Base-by-base conservation (phyloP, 257 asterid species). In the Eustoma russellianum region DNA sequence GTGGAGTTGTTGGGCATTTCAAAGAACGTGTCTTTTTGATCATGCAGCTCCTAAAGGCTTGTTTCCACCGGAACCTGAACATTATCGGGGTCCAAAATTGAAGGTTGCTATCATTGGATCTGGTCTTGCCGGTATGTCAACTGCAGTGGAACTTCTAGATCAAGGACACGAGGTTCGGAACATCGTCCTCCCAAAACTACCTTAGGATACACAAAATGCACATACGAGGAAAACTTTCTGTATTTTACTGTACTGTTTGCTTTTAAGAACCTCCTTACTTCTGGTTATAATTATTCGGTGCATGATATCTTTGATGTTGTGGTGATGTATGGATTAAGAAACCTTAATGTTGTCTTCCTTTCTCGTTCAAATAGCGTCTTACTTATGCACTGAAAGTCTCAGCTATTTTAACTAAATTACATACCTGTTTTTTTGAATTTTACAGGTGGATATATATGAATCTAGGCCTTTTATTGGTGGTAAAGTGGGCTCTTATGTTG, bases 61-160 rank as follows among this genome's bases (percentile, higher is more conserved):
- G 53, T 92, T 92, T 75, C 99, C 95, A 50, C 94, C 97, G 4
- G 99, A 92, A 65, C 95, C 99, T 10, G 90, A 85, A 69, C 88
- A 76, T 71, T 88, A 92, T 60, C 78, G 83, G 33, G 99, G 99
- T 35, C 97, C 99, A 5, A 88, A 85, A 85, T 86, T 92, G 57
- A 92, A 88, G 70, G 99, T 92, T 59, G 99, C 93, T 14, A 92
- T 92, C 33, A 76, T 88, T 30, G 99, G 99, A 66, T 90, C 99
- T 56, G 99, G 99, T 46, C 95, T 92, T 53, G 97, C 99, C 47
- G 99, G 97, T 69, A 92, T 92, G 99, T 92, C 97, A 5, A 92
- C 99, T 55, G 97, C 99, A 8, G 94, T 92, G 63, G 99, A 92
- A 81, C 99, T 92, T 73, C 77, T 92, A 77, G 97, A 92, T 72